Evolutionary conservation across 179 eudicot species (phyloP).

Genomic region (Gypsophila paniculata): DNA sequence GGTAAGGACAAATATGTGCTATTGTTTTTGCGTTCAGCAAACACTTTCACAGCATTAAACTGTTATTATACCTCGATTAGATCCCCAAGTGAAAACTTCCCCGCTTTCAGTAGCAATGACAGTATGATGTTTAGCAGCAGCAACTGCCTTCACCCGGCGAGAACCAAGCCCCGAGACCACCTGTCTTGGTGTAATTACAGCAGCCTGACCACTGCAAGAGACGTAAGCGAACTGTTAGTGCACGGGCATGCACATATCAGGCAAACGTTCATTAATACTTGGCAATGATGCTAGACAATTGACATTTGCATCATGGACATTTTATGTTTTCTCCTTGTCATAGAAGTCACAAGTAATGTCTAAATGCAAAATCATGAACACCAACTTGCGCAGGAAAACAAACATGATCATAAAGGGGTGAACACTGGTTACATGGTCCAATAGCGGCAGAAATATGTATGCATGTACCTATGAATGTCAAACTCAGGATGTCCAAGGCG

Average conservation of each 20-base stretch:
- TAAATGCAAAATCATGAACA: not conserved
- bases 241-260: slow-evolving; percentile 4
- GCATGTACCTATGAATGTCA: slow-evolving; percentile 86
- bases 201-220: slow-evolving; percentile 90
- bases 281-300: not conserved
- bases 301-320: not conserved
- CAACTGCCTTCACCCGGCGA: slow-evolving; percentile 81
- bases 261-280: slow-evolving; percentile 6
- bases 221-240: slow-evolving; percentile 7
- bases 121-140: slow-evolving; percentile 97
- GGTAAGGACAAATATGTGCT: no score
- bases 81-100: slow-evolving; percentile 98
- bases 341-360: not conserved
- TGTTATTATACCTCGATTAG: slow-evolving; percentile 73
- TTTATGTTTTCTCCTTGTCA: not conserved
- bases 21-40: no score
- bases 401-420: not conserved
- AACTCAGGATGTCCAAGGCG: slow-evolving; percentile 99
- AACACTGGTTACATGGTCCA: no score
- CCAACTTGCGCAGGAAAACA: not conserved
- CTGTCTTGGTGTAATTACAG: slow-evolving; percentile 91
- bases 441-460: not conserved
- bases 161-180: slow-evolving; percentile 86
- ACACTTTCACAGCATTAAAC: slow-evolving; percentile 7
- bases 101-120: slow-evolving; percentile 88